Evolutionary conservation across 2,329 filamentous ascomycete species (phyloP).

Genomic region (Hawksworthiomyces lignivorus): DNA sequence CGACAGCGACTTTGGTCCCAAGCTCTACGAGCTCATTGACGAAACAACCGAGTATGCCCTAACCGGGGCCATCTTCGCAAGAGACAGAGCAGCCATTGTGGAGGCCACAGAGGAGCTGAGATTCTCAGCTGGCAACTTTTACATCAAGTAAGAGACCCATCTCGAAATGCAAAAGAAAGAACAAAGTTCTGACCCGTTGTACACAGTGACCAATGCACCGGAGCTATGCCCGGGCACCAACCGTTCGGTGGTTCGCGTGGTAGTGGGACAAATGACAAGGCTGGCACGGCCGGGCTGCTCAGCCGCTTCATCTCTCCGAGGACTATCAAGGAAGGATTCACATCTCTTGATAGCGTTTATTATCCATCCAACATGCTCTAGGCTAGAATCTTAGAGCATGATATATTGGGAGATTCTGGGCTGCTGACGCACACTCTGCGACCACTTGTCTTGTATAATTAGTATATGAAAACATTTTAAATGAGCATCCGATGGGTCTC

Average conservation of each 20-base stretch:
- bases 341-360: too few relatives aligned
- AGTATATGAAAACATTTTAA: too few relatives aligned
- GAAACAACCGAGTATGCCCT: slow-evolving; percentile 59
- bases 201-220: slow-evolving; percentile 52
- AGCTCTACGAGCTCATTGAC: slow-evolving; percentile 58
- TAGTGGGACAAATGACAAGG: slow-evolving; percentile 49
- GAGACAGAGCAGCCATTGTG: slow-evolving; percentile 36
- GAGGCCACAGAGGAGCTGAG: slow-evolving; percentile 43
- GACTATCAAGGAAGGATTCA: slow-evolving; percentile 57
- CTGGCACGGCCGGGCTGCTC: slow-evolving; percentile 41
- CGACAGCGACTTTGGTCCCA: slow-evolving; percentile 34
- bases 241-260: slow-evolving; percentile 44
- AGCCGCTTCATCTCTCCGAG: slow-evolving; percentile 41
- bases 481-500: too few relatives aligned
- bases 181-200: too few relatives aligned
- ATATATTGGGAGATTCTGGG: too few relatives aligned
- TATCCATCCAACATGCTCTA: too few relatives aligned
- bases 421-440: too few relatives aligned
- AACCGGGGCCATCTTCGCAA: slow-evolving; percentile 41
- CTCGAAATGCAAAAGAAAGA: too few relatives aligned
- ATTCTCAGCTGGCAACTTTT: slow-evolving; percentile 49
- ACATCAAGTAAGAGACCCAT: slow-evolving; percentile 50
- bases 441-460: too few relatives aligned
- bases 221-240: slow-evolving; percentile 46
- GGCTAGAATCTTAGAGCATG: too few relatives aligned